Conservation (phyloP, 1,284 basidiomycete genomes). For the Stereum hirsutum region DNA sequence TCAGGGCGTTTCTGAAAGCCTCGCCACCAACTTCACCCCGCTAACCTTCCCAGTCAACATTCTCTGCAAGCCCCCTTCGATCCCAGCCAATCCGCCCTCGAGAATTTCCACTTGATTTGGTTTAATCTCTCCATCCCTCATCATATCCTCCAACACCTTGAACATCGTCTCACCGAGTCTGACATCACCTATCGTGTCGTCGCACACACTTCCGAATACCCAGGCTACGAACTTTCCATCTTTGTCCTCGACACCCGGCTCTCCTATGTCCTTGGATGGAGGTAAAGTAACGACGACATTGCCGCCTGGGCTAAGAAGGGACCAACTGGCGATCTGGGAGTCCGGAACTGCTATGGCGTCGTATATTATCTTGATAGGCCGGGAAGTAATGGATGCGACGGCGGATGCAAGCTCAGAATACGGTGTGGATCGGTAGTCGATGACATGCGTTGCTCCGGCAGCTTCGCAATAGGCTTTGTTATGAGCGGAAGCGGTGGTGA, state of each 20-base stretch:
- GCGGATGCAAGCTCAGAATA: conserved; percentile 4
- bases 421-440: conserved; percentile 17
- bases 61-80: conserved; percentile 17
- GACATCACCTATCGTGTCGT: background rate
- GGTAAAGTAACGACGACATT: conserved; percentile 10
- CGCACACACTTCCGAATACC: conserved; percentile 4
- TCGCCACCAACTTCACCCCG: conserved; percentile 19
- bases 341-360: conserved; percentile 16
- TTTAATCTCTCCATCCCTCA: conserved; percentile 8
- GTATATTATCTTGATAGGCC: conserved; percentile 14
- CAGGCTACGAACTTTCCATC: conserved; percentile 1
- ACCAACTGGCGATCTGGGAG: conserved; percentile 15
- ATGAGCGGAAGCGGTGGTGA: conserved; percentile 23
- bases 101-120: conserved; percentile 21
- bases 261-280: background rate
- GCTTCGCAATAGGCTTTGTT: conserved; percentile 21
- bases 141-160: conserved; percentile 3
- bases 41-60: conserved; percentile 18
- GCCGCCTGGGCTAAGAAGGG: conserved; percentile 17
- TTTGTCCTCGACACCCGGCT: background rate
- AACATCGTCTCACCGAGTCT: conserved; percentile 7
- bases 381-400: conserved; percentile 8
- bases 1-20: conserved; percentile 18
- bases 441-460: conserved; percentile 24
- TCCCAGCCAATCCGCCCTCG: conserved; percentile 17